These are phyloP conservation scores for Botrytis galanthina DNA, from an alignment of 2,329 filamentous ascomycete genomes.

Conservation along the genomic window DNA sequence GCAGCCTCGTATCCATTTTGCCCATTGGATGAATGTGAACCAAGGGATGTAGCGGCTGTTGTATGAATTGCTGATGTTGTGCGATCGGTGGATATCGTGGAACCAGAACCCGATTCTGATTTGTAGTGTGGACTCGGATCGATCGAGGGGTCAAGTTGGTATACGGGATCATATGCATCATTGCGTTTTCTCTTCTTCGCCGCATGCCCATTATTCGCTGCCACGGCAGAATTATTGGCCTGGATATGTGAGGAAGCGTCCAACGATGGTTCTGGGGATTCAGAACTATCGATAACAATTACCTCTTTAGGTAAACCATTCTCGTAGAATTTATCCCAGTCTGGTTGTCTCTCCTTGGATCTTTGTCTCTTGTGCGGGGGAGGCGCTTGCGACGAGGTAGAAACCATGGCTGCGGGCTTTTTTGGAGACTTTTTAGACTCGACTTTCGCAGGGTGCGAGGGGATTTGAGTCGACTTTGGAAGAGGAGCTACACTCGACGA, in stretches of 20 bases:
- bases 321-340: slow-evolving; percentile 80
- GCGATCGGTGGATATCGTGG: slow-evolving; percentile 77
- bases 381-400: slow-evolving; percentile 32
- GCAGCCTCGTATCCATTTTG: slow-evolving; percentile 65
- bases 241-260: slow-evolving; percentile 43
- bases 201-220: slow-evolving; percentile 59
- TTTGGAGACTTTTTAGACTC: slow-evolving; percentile 28
- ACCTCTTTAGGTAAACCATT: slow-evolving; percentile 82
- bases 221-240: slow-evolving; percentile 32
- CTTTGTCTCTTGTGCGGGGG: slow-evolving; percentile 42
- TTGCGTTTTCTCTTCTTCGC: slow-evolving; percentile 64
- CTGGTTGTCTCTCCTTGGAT: slow-evolving; percentile 55
- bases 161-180: slow-evolving; percentile 65
- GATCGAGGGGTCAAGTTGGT: slow-evolving; percentile 68
- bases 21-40: slow-evolving; percentile 61
- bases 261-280: slow-evolving; percentile 45
- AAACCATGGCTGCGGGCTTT: slow-evolving; percentile 40
- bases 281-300: slow-evolving; percentile 75
- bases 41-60: slow-evolving; percentile 84
- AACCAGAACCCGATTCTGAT: slow-evolving; percentile 58
- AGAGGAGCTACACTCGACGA: slow-evolving; percentile 31
- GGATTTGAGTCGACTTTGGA: slow-evolving; percentile 29
- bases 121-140: slow-evolving; percentile 70
- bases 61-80: slow-evolving; percentile 79
- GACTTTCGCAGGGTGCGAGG: slow-evolving; percentile 21